Conservation (phyloP, 768 basidiomycete species). For the Auricularia sp. region DNA sequence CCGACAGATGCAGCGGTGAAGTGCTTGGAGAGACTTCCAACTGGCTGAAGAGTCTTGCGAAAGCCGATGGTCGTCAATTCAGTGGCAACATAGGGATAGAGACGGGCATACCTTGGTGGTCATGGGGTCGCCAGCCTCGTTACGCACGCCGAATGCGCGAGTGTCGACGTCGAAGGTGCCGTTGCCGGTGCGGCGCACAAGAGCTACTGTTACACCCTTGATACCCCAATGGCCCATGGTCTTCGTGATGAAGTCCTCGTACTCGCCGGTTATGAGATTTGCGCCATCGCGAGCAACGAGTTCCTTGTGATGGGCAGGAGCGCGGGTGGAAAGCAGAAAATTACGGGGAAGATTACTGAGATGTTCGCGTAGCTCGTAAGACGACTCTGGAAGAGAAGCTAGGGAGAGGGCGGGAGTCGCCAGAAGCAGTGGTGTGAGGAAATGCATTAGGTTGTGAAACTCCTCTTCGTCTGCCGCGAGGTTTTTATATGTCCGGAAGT, state of each 20-base stretch:
- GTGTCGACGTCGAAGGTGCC: constrained; percentile 5
- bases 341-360: background rate
- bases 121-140: constrained; percentile 5
- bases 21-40: background rate
- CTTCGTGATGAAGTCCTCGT: background rate
- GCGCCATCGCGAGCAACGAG: background rate
- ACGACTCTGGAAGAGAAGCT: background rate
- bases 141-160: constrained; percentile 2
- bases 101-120: background rate
- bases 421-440: background rate
- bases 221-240: constrained; percentile 2
- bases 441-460: too few relatives aligned
- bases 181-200: constrained; percentile 2
- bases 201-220: constrained; percentile 6
- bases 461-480: too few relatives aligned
- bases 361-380: background rate
- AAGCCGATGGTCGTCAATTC: too few relatives aligned
- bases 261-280: constrained; percentile 2
- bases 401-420: background rate
- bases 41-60: background rate
- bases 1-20: background rate
- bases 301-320: background rate
- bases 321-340: background rate
- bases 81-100: background rate
- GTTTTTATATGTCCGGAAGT: too few relatives aligned